These are phyloP conservation scores for Debaryomyces psychrophilus DNA, from an alignment of 1,139 yeast genomes.

Conservation along the genomic window DNA sequence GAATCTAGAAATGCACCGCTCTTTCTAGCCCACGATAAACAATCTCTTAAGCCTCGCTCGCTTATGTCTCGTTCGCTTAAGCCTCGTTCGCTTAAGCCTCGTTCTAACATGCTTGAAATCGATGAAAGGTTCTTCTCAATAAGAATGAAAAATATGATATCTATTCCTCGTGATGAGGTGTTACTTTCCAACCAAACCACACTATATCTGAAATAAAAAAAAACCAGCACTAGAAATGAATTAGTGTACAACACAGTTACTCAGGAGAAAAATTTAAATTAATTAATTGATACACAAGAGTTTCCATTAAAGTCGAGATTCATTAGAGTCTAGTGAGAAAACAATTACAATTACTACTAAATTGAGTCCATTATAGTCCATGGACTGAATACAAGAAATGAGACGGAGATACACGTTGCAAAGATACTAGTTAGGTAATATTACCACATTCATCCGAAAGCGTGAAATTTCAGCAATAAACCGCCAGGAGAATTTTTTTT, in stretches of 20 bases:
- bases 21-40: slow-evolving; percentile 13
- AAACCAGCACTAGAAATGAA: neutral
- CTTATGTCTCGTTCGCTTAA: too few species aligned
- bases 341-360: neutral
- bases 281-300: neutral
- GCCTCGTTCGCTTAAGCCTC: neutral
- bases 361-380: neutral
- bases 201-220: neutral
- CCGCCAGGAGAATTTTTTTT: too few species aligned
- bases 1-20: slow-evolving; percentile 12
- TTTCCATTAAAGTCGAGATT: neutral
- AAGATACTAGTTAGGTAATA: neutral
- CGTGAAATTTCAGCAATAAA: neutral
- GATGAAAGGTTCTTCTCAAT: slow-evolving; percentile 1
- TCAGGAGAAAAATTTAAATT: neutral
- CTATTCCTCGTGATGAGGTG: neutral
- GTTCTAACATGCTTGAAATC: neutral
- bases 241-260: slow-evolving; percentile 7
- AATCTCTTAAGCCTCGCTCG: neutral
- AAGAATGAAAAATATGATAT: neutral
- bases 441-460: neutral
- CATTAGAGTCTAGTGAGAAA: neutral
- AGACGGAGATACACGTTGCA: neutral
- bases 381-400: neutral
- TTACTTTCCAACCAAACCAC: neutral